Evolutionary conservation across 257 asterid species (phyloP).

Genomic region (Solanum sitiens): DNA sequence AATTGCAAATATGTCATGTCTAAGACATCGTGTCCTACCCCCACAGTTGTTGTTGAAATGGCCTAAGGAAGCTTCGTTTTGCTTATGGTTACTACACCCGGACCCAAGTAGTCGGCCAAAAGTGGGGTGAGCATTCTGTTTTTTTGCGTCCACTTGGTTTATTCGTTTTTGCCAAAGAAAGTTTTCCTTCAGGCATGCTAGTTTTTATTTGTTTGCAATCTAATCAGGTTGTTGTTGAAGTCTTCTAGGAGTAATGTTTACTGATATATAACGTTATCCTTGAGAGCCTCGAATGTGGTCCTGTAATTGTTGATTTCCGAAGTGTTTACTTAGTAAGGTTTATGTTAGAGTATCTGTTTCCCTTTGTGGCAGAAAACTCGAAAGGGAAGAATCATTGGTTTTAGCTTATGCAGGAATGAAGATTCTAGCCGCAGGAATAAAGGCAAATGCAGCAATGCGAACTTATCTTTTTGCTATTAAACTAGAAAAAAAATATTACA

Average conservation of each 20-base stretch:
- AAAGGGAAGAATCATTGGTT: neutral
- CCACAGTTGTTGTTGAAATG: slow-evolving; percentile 89
- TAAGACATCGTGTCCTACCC: slow-evolving; percentile 89
- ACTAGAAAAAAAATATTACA: neutral
- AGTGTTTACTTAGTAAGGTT: neutral
- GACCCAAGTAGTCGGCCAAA: slow-evolving; percentile 81
- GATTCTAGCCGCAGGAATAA: neutral
- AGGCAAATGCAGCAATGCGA: neutral
- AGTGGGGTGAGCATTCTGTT: slow-evolving; percentile 38
- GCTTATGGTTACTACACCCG: slow-evolving; percentile 93
- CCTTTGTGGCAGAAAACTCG: neutral
- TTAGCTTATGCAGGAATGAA: neutral
- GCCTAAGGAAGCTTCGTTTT: slow-evolving; percentile 97
- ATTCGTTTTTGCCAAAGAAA: neutral
- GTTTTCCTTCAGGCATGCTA: neutral
- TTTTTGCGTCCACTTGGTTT: neutral
- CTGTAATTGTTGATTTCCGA: neutral
- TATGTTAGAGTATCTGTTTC: neutral
- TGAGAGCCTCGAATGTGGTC: neutral
- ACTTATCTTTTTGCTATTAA: neutral
- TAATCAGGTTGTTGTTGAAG: neutral
- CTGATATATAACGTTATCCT: neutral
- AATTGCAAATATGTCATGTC: slow-evolving; percentile 61
- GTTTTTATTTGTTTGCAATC: neutral
- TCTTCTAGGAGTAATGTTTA: neutral